These are phyloP conservation scores for Talaromyces sp. DNA, from an alignment of 2,329 filamentous ascomycete species.

Conservation along the genomic window DNA sequence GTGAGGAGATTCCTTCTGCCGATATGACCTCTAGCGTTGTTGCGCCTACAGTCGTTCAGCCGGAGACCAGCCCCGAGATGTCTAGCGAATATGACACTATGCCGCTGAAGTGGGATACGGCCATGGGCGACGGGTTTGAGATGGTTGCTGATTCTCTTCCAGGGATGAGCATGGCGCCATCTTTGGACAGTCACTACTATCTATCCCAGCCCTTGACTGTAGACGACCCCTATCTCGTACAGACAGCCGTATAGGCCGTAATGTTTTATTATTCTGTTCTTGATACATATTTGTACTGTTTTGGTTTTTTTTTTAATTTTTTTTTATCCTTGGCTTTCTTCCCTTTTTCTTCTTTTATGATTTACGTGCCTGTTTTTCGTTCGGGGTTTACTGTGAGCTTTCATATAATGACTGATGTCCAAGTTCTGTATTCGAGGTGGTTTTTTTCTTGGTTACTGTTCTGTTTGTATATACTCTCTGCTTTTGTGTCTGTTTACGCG, in stretches of 20 bases:
- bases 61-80: conserved; percentile 12
- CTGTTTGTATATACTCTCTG: not conserved
- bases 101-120: conserved; percentile 24
- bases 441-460: not conserved
- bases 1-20: conserved; percentile 19
- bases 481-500: not conserved
- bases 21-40: conserved; percentile 16
- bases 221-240: conserved; percentile 34
- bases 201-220: conserved; percentile 27
- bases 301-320: conserved; percentile 5
- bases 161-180: conserved; percentile 27
- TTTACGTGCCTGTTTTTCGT: not conserved
- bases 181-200: conserved; percentile 29
- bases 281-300: conserved; percentile 6
- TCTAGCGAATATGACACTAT: conserved; percentile 17
- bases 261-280: conserved; percentile 7
- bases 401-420: conserved; percentile 1
- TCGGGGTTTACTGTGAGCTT: not conserved
- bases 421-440: not conserved
- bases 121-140: conserved; percentile 26
- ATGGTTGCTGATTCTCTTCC: conserved; percentile 18
- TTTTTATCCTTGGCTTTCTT: not conserved
- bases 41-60: conserved; percentile 7
- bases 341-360: not conserved
- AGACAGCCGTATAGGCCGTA: conserved; percentile 25